A percentile compares a stretch with the other conserved stretches of the same genome.
Conservation (phyloP, 108 stramenopile species). For the Pseudonitzschia pungens region DNA sequence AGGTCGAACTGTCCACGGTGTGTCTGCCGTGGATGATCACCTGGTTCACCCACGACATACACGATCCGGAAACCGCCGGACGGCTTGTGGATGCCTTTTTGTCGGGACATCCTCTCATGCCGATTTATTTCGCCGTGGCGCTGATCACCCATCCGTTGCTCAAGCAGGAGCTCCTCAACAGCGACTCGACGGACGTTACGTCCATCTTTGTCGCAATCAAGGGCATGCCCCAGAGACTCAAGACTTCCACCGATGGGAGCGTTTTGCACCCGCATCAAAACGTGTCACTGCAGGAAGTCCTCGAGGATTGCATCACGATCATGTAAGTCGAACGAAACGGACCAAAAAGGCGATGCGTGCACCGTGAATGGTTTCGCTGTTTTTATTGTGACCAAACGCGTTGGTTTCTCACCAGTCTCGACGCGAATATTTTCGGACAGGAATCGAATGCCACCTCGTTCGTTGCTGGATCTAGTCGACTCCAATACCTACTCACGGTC, state of each 20-base stretch:
- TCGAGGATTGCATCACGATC: constrained; percentile 39
- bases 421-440: constrained; percentile 9
- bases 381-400: too few species aligned
- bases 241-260: background rate
- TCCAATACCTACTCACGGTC: background rate
- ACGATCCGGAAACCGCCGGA: constrained; percentile 61
- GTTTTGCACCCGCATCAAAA: background rate
- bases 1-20: constrained; percentile 27
- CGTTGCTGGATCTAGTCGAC: constrained; percentile 32
- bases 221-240: constrained; percentile 23
- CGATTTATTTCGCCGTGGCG: constrained; percentile 76
- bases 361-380: too few species aligned
- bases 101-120: constrained; percentile 74
- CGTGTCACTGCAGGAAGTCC: constrained; percentile 35
- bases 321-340: constrained; percentile 26
- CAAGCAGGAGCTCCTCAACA: constrained; percentile 22
- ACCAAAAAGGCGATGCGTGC: too few species aligned
- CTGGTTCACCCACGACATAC: constrained; percentile 90
- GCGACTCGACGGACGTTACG: constrained; percentile 31
- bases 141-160: constrained; percentile 43
- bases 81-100: constrained; percentile 86
- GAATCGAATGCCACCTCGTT: constrained; percentile 42
- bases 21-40: constrained; percentile 81
- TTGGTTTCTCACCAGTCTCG: too few species aligned
- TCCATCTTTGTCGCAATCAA: constrained; percentile 28